Evolutionary conservation across 768 basidiomycete species (phyloP), one percentile per base, ranked within the genome.

Genomic region (Tulasnella sp.): DNA sequence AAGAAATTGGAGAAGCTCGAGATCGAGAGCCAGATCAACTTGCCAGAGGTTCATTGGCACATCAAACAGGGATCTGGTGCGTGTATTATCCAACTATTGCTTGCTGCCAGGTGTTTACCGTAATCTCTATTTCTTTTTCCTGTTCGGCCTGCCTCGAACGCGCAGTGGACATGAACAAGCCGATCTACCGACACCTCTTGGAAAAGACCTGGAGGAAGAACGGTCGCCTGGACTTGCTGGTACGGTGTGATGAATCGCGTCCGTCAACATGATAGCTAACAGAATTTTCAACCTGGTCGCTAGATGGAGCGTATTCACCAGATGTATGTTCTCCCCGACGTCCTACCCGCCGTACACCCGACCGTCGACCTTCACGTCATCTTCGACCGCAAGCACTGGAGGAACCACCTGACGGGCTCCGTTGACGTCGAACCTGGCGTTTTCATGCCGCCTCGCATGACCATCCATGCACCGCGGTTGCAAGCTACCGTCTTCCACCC

Each of bases 291-390:
- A 37, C 5, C 22, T n/a, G n/a, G n/a, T n/a, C 54, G 45, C 14
- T 81, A 96, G 92, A 97, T 97, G 94, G 93, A 97, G 81, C 91
- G 96, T 81, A 81, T 99, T 67, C 87, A 94, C 79, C 93, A 96
- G 84, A 94, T 97, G 94, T 84, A 90, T 71, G 90, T 99, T 76
- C 86, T 97, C 1, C 96, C 97, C 0, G 97, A 99, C 81, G 84
- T 96, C 14, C 82, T 98, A 22, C 89, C 93, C 0, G 84, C 84
- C 45, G 81, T 97, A 9, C 88, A 87, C 71, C 94, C 94, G 0
- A 88, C 89, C 22, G 80, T 94, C 45, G 93, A 97, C 80, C 84
- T 98, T 15, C 89, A 88, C 34, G 83, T 96, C 71, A 86, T 87
- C 29, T 88, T 87, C 22, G 74, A 81, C 75, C 25, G 74, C 82